Conservation (phyloP, 345 rosid species). For the Aquilaria malaccensis region DNA sequence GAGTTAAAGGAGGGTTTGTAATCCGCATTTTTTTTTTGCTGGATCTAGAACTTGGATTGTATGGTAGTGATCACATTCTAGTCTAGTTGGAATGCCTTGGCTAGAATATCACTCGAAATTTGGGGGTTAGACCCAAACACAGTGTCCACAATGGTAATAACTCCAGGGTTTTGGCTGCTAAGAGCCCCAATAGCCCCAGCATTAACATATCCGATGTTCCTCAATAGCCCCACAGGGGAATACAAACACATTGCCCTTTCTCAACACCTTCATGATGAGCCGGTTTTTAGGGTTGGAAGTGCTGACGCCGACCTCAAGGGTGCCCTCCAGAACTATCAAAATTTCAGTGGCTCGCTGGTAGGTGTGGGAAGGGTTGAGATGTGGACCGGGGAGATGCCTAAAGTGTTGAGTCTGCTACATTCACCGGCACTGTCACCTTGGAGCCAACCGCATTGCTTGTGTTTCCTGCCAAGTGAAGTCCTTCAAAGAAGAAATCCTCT, state of each 20-base stretch:
- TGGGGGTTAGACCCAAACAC: conserved; percentile 29
- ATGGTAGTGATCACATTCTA: background rate
- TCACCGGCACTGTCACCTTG: too few relatives aligned
- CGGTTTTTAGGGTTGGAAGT: conserved; percentile 6
- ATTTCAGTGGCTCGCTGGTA: too few relatives aligned
- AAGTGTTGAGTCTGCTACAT: too few relatives aligned
- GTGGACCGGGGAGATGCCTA: too few relatives aligned
- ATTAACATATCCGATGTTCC: conserved; percentile 25
- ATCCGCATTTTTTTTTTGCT: too few relatives aligned
- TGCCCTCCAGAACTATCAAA: background rate
- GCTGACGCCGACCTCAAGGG: conserved; percentile 2
- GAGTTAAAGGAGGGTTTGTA: too few relatives aligned
- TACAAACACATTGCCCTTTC: conserved; percentile 42
- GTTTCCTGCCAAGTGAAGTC: too few relatives aligned
- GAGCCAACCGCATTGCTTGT: too few relatives aligned
- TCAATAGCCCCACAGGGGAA: conserved; percentile 32
- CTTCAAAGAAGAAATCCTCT: too few relatives aligned
- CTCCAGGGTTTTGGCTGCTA: too few relatives aligned
- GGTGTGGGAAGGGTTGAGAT: too few relatives aligned
- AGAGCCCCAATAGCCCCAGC: conserved; percentile 24
- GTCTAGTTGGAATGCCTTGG: conserved; percentile 37
- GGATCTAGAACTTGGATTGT: too few relatives aligned
- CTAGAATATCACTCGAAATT: conserved; percentile 30
- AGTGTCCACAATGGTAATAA: conserved; percentile 22
- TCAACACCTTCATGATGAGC: conserved; percentile 31